phyloP scores from a whole-genome alignment of 129 eudicot species.

The Heracleum sosnowskyi region DNA sequence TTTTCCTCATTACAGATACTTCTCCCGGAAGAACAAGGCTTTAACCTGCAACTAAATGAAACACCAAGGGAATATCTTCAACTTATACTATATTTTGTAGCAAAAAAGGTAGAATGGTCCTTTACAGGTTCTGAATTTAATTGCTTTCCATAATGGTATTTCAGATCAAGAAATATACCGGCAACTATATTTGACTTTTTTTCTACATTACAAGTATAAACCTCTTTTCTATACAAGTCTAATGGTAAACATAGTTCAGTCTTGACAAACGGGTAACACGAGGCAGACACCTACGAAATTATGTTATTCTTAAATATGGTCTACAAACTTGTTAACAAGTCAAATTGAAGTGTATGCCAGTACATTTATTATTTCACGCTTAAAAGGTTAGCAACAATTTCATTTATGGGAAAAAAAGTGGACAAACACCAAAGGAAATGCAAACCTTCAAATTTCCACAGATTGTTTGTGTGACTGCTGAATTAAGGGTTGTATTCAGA shows the following conservation, averaged over 20 bases:
- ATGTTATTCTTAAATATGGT: not conserved
- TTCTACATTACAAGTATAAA: too few species aligned
- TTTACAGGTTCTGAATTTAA: not conserved
- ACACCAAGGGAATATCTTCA: not conserved
- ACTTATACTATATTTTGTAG: not conserved
- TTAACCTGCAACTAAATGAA: too few species aligned
- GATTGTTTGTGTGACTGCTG: slow-evolving; percentile 96
- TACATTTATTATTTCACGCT: not conserved
- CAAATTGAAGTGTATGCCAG: not conserved
- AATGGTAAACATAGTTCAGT: not conserved
- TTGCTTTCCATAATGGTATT: not conserved
- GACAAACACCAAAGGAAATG: not conserved
- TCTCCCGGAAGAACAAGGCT: not conserved
- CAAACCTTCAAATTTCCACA: slow-evolving; percentile 95
- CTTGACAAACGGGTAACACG: not conserved
- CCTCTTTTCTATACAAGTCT: not conserved
- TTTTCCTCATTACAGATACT: not conserved
- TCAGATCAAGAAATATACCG: not conserved
- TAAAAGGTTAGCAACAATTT: not conserved
- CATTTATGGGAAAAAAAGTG: not conserved
- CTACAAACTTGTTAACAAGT: not conserved
- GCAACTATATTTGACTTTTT: not conserved
- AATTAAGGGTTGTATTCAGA: slow-evolving; percentile 92
- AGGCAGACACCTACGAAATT: not conserved
- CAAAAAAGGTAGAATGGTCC: not conserved